Base-by-base conservation (phyloP, 2,329 filamentous ascomycete species). In the Curvularia hawaiiensis region DNA sequence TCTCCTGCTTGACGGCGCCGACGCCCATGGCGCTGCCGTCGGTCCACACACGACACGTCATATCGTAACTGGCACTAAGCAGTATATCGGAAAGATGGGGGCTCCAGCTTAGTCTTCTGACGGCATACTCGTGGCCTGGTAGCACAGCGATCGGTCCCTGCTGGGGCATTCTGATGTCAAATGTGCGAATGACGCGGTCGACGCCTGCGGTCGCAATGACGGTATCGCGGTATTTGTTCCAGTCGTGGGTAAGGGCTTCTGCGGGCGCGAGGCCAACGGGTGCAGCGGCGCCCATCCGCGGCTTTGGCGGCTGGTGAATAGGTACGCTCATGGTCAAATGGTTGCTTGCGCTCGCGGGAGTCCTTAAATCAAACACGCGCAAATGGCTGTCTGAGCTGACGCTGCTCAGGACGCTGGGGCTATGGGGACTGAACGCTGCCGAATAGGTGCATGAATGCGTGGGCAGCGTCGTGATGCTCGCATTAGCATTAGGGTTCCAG, bases 381-480 rank as follows among this genome's bases (percentile, higher is more conserved):
- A 99, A 82, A 71, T 95, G 89, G 0, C 90, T 94, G 80, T 99
- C 95, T 58, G 90, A 91, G 12, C 91, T 91, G 30, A 96, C 95
- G 67, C 91, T 90, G 33, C 91, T 96, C 67, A 99, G 83, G 59
- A 98, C 82, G 66, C 90, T 86, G 4, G 94, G 91, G 60, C 90
- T 92, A 66, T 94, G 91, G 5, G 95, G 95, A 58, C 89, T 93
- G 80, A 95, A 99, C 39, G 90, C 84, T n/a, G 91, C 88, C 67
- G 89, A 92, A 80, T 99, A 99, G 30, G 95, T 97, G 80, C 95
- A 99, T 67, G 87, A 91, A 70, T 96, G 93, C 26, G 95, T 90
- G 3, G 95, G 93, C 26, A 99, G 84, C 3, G 95, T 99, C 54
- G 89, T 84, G 56, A 99, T 80, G 31, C 91, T 94, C 53, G 88